A percentile compares a stretch with the other conserved stretches of the same genome.
phyloP scores from a whole-genome alignment of 768 basidiomycete species.

The Crucibulum laeve region DNA sequence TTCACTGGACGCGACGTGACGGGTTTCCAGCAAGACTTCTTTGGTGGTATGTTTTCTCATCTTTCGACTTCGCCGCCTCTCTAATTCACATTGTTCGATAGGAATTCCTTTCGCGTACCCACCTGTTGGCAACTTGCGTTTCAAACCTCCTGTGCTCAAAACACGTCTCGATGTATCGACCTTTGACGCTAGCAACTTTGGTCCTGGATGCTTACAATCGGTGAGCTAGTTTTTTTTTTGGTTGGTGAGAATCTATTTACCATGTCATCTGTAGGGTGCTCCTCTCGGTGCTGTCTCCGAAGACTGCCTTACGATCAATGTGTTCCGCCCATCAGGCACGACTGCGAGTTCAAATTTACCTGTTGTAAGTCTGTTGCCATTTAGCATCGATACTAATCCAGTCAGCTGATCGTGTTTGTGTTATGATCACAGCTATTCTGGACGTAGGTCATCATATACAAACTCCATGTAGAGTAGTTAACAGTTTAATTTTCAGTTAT shows the following conservation, averaged over 20 bases:
- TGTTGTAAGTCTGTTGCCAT: constrained; percentile 23
- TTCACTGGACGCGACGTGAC: constrained; percentile 9
- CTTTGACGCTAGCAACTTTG: constrained; percentile 44
- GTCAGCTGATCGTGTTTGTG: not conserved
- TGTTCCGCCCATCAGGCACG: constrained; percentile 44
- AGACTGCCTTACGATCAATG: constrained; percentile 57
- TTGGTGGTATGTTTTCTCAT: constrained; percentile 5
- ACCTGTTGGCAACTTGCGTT: constrained; percentile 42
- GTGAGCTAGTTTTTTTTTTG: constrained; percentile 17
- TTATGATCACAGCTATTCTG: constrained; percentile 26
- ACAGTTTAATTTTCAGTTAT: constrained; percentile 16
- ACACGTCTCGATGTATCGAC: constrained; percentile 24
- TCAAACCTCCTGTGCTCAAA: constrained; percentile 42
- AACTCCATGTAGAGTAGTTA: not conserved
- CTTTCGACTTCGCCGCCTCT: not conserved
- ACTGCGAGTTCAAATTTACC: constrained; percentile 25
- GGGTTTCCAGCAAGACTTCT: constrained; percentile 9
- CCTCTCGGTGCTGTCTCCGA: constrained; percentile 38
- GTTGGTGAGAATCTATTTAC: not conserved
- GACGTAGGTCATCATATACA: constrained; percentile 21
- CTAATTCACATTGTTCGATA: constrained; percentile 5
- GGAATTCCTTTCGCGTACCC: constrained; percentile 55
- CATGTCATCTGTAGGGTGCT: constrained; percentile 19
- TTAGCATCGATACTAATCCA: not conserved
- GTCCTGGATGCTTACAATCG: constrained; percentile 44